Conservation (phyloP, 768 basidiomycete species). For the Panaeolus papilionaceus region DNA sequence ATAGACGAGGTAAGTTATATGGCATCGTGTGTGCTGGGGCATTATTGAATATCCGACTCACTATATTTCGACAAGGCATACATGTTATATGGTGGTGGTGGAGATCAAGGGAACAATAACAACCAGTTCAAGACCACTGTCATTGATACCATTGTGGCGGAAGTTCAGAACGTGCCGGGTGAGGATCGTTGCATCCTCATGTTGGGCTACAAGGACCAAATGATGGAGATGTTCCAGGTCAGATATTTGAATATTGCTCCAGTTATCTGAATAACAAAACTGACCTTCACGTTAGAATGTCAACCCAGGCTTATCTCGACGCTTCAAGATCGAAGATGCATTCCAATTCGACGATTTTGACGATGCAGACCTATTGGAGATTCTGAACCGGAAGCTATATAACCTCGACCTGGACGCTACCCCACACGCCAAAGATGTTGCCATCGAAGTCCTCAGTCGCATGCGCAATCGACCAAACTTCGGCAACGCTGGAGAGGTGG, state of each 20-base stretch:
- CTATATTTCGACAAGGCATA: conserved; percentile 54
- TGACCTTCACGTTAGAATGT: conserved; percentile 55
- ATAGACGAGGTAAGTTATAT: conserved; percentile 63
- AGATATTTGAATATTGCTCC: conserved; percentile 18
- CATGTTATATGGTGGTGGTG: conserved; percentile 62
- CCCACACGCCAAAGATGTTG: conserved; percentile 59
- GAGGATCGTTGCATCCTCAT: conserved; percentile 75
- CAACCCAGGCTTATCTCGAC: conserved; percentile 69
- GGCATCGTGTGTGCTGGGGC: neutral
- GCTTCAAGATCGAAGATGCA: conserved; percentile 72
- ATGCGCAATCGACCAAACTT: conserved; percentile 61
- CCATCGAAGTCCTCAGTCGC: conserved; percentile 53
- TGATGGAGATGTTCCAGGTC: conserved; percentile 80
- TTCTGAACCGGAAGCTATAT: conserved; percentile 62
- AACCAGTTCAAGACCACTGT: conserved; percentile 71
- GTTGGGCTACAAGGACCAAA: conserved; percentile 68
- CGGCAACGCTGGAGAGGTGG: conserved; percentile 70
- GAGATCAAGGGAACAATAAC: conserved; percentile 31
- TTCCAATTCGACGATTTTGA: conserved; percentile 75
- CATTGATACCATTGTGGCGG: conserved; percentile 78
- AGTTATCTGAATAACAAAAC: neutral
- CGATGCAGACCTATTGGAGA: conserved; percentile 54
- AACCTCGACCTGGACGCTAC: conserved; percentile 64
- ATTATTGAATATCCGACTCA: neutral
- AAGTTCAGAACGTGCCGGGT: conserved; percentile 71